A percentile compares a stretch with the other conserved stretches of the same genome.
Conservation (phyloP, 1,284 basidiomycete species). For the Pseudozyma sp. region DNA sequence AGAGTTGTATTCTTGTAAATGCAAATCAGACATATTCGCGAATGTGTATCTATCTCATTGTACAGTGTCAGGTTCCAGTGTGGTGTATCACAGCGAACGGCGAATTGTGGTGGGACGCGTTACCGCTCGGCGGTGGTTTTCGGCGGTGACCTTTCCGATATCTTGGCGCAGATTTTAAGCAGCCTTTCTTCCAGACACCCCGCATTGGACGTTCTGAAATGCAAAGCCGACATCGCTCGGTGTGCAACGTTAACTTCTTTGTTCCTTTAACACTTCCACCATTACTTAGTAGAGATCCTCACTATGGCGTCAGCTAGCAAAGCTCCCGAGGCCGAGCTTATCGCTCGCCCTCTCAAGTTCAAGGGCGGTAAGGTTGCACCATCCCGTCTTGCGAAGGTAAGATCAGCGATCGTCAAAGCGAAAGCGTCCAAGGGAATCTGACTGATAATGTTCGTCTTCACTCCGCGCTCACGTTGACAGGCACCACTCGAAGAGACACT, state of each 20-base stretch:
- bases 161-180: constrained; percentile 3
- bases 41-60: no score
- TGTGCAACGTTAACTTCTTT: not conserved
- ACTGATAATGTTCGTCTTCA: no score
- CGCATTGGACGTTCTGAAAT: not conserved
- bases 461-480: constrained; percentile 2
- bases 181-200: not conserved
- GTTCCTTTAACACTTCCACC: constrained; percentile 5
- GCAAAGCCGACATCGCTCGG: not conserved
- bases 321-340: constrained; percentile 33
- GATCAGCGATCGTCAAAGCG: constrained; percentile 15
- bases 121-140: no score
- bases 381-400: constrained; percentile 73
- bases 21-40: no score
- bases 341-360: constrained; percentile 72
- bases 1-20: no score
- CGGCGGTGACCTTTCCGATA: not conserved
- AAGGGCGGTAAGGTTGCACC: constrained; percentile 73
- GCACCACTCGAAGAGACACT: constrained; percentile 66
- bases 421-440: no score
- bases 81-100: no score
- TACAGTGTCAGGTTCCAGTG: no score
- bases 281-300: not conserved
- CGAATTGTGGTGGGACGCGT: no score
- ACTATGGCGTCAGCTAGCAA: constrained; percentile 15